These are phyloP conservation scores for Cicer chorassanicum DNA, from an alignment of 306 rosid genomes.

Conservation along the genomic window DNA sequence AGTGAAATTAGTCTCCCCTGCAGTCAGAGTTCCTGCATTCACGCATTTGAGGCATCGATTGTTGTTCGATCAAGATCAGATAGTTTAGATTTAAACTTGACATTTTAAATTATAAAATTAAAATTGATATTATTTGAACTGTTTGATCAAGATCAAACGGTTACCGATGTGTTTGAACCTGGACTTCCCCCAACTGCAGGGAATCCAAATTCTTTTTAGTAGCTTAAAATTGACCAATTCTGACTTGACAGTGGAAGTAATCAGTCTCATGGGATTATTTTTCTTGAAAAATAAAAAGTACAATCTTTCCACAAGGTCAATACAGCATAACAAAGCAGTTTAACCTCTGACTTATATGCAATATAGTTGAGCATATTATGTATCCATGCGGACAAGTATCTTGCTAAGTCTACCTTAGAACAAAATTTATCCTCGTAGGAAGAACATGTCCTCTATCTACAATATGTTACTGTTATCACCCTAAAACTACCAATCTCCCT, in stretches of 20 bases:
- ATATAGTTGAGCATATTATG: slow-evolving; percentile 11
- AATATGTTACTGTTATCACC: slow-evolving; percentile 12
- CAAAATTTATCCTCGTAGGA: not conserved
- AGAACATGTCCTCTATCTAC: slow-evolving; percentile 8
- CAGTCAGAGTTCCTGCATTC: no score
- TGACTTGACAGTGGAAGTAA: not conserved
- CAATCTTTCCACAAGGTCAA: not conserved
- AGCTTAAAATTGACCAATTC: not conserved
- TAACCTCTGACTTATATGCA: slow-evolving; percentile 13
- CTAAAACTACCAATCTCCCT: slow-evolving; percentile 3
- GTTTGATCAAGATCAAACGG: no score
- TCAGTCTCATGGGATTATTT: not conserved
- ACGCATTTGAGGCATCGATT: no score
- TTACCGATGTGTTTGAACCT: no score
- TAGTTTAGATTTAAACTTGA: no score
- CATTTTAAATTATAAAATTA: no score
- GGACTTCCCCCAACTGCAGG: no score
- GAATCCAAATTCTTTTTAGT: not conserved
- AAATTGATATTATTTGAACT: no score
- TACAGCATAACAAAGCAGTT: not conserved
- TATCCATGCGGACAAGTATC: slow-evolving; percentile 6
- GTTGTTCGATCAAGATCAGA: no score
- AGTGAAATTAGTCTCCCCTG: no score
- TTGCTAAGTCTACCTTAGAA: slow-evolving; percentile 14
- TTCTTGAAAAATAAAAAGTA: not conserved